phyloP scores from a whole-genome alignment of 2,329 filamentous ascomycete species.

The Penicillium digitatum region DNA sequence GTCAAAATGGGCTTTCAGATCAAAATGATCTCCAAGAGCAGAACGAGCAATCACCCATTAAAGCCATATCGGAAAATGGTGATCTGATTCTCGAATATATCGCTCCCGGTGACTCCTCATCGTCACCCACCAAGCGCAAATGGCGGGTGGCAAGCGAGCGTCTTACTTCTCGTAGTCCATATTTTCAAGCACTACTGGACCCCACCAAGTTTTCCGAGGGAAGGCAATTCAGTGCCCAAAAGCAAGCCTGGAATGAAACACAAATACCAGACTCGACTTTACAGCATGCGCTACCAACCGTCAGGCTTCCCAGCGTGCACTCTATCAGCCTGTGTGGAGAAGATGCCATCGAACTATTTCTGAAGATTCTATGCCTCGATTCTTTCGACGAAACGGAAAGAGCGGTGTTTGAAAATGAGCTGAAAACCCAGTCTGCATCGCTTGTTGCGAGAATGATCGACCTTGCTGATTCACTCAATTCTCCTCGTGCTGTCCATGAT shows the following conservation, averaged over 20 bases:
- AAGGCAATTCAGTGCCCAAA: constrained; percentile 29
- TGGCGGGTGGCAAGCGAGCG: constrained; percentile 36
- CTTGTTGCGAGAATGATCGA: constrained; percentile 33
- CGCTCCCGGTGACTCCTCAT: background rate
- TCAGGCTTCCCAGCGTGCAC: constrained; percentile 27
- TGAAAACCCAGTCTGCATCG: constrained; percentile 30
- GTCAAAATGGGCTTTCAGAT: background rate
- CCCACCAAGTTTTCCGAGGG: constrained; percentile 44
- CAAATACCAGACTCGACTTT: background rate
- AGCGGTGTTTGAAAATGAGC: constrained; percentile 20
- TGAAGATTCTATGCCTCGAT: constrained; percentile 30
- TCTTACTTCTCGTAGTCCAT: constrained; percentile 35
- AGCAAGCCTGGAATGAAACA: constrained; percentile 14
- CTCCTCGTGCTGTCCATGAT: constrained; percentile 24
- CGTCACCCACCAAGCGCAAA: constrained; percentile 12
- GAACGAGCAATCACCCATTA: constrained; percentile 5
- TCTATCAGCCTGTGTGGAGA: constrained; percentile 27
- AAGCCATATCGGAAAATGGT: constrained; percentile 27
- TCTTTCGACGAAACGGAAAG: constrained; percentile 23
- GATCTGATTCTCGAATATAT: constrained; percentile 39
- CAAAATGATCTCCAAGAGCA: background rate
- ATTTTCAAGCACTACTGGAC: constrained; percentile 41
- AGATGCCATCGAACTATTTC: constrained; percentile 35
- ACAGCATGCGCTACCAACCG: constrained; percentile 22
- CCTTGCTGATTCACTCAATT: constrained; percentile 36